phyloP scores from a whole-genome alignment of 2,329 filamentous ascomycete species.

The Venturia pyrina region DNA sequence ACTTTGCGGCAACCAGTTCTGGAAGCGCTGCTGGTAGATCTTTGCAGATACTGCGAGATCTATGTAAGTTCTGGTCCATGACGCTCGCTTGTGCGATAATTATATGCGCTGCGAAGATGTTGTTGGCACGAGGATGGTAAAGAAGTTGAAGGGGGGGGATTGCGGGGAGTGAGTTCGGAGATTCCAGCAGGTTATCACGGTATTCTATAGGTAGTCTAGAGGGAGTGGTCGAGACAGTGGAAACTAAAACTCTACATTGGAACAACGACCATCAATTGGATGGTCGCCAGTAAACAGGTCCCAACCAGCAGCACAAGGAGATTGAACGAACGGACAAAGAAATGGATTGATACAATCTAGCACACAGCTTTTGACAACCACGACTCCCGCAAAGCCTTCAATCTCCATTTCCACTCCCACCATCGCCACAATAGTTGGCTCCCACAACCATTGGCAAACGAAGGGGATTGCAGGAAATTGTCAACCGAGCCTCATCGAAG shows the following conservation, averaged over 20 bases:
- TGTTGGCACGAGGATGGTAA: neutral
- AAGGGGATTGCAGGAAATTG: neutral
- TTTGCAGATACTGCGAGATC: constrained; percentile 14
- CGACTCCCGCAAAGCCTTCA: neutral
- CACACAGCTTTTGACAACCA: neutral
- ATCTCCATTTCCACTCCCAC: neutral
- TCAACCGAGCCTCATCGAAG: neutral
- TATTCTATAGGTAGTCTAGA: too few species aligned
- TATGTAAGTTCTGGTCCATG: neutral
- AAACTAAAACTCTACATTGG: neutral
- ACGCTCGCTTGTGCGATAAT: neutral
- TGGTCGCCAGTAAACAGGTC: neutral
- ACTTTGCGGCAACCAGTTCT: constrained; percentile 28
- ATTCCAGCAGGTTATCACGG: too few species aligned
- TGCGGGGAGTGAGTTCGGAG: neutral
- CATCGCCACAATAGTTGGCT: neutral
- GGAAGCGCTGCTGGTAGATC: constrained; percentile 26
- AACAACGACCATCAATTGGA: neutral
- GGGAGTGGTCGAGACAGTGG: neutral
- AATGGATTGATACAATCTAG: neutral
- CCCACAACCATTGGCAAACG: neutral
- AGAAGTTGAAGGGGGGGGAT: neutral
- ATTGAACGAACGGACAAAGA: neutral
- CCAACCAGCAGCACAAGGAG: neutral
- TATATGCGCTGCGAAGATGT: neutral